A percentile compares a stretch with the other conserved stretches of the same genome.
Evolutionary conservation across 1,284 basidiomycete genomes (phyloP).

Genomic region (Trametes versicolor): DNA sequence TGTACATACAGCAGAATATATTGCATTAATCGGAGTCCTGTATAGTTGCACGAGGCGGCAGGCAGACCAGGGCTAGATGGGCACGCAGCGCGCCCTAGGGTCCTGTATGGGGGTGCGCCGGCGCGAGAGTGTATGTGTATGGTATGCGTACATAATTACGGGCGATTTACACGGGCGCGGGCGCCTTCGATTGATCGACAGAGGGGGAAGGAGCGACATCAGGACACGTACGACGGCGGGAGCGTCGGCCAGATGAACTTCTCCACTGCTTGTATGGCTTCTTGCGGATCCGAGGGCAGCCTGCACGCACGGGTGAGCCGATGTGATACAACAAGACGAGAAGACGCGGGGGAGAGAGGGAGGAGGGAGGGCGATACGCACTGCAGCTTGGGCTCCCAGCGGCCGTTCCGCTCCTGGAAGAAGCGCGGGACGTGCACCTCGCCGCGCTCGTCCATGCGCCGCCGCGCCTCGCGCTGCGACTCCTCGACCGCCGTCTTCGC

Average conservation of each 20-base stretch:
- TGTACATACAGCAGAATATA: constrained; percentile 32
- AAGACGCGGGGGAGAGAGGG: neutral
- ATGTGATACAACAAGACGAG: neutral
- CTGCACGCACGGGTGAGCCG: constrained; percentile 48
- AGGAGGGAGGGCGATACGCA: constrained; percentile 44
- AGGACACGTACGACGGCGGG: constrained; percentile 30
- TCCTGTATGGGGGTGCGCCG: constrained; percentile 5
- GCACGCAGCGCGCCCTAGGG: neutral
- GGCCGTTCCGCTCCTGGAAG: constrained; percentile 79
- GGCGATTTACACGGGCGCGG: constrained; percentile 17
- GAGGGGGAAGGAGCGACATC: neutral
- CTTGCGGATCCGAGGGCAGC: constrained; percentile 72
- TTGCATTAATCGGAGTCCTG: constrained; percentile 44
- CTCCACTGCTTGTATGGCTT: constrained; percentile 67
- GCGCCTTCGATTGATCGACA: neutral
- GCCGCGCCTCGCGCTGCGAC: constrained; percentile 87
- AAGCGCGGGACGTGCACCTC: constrained; percentile 78
- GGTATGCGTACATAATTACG: constrained; percentile 25
- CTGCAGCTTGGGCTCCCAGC: constrained; percentile 86
- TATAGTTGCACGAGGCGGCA: constrained; percentile 5
- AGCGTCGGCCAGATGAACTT: constrained; percentile 67
- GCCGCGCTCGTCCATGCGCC: constrained; percentile 79
- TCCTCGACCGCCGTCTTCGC: constrained; percentile 95
- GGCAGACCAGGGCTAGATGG: neutral
- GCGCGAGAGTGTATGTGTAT: constrained; percentile 9